Conservation (phyloP, 1,284 basidiomycete species). For the Psilocybe mexicana region DNA sequence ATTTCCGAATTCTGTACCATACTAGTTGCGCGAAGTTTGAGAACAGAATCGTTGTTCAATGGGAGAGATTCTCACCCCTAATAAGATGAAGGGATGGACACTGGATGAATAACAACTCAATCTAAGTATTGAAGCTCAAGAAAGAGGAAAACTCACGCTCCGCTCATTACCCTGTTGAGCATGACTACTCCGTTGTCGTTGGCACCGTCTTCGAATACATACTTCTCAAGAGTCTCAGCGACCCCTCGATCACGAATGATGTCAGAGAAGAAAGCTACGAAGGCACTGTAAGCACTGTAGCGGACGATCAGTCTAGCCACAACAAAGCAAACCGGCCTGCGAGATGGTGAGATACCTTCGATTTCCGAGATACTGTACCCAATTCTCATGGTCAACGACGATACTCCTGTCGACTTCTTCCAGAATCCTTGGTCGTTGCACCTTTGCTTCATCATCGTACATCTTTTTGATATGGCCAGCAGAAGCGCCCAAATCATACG, state of each 20-base stretch:
- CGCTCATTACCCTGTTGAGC: constrained; percentile 56
- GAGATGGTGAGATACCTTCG: constrained; percentile 42
- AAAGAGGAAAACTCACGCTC: constrained; percentile 43
- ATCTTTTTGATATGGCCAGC: constrained; percentile 52
- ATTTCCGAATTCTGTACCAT: constrained; percentile 19
- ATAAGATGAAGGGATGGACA: constrained; percentile 64
- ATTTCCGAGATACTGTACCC: constrained; percentile 55
- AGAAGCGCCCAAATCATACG: constrained; percentile 66
- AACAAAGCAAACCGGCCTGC: no score
- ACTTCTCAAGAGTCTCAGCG: constrained; percentile 47
- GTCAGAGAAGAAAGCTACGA: constrained; percentile 56
- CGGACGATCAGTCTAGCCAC: no score
- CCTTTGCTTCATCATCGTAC: constrained; percentile 43
- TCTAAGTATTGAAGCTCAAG: no score
- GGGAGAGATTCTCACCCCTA: constrained; percentile 49
- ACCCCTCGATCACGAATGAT: constrained; percentile 46
- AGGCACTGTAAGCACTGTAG: constrained; percentile 47
- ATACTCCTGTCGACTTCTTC: constrained; percentile 39
- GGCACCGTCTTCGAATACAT: constrained; percentile 51
- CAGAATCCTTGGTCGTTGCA: constrained; percentile 47
- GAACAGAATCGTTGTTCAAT: not conserved
- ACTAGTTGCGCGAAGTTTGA: constrained; percentile 6
- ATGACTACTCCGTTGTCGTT: constrained; percentile 52
- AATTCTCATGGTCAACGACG: constrained; percentile 49
- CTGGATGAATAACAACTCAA: constrained; percentile 26